Evolutionary conservation across 1,284 basidiomycete species (phyloP).

Genomic region (Rhodotorula mucilaginosa): DNA sequence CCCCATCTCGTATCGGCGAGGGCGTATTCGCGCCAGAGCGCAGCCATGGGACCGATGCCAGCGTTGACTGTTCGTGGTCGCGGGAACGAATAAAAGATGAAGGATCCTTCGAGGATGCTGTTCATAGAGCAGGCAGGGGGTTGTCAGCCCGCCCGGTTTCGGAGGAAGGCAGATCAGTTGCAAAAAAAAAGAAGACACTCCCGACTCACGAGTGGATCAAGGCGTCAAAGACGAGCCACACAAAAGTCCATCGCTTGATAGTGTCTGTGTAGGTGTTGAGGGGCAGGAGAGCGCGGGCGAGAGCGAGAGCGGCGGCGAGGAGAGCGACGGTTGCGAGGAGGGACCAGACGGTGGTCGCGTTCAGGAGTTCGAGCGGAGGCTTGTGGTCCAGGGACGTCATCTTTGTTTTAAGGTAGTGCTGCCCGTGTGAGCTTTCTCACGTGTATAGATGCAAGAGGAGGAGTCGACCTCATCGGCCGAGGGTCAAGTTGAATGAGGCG

Average conservation of each 20-base stretch:
- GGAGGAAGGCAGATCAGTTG: too few relatives aligned
- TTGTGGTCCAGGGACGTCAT: background rate
- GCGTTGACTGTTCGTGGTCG: slow-evolving; percentile 70
- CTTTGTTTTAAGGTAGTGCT: background rate
- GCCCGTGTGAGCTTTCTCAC: too few relatives aligned
- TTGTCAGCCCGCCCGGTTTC: background rate
- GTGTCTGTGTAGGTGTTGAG: background rate
- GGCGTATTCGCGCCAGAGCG: slow-evolving; percentile 72
- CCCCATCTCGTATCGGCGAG: slow-evolving; percentile 77
- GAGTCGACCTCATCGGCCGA: background rate
- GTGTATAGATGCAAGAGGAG: too few relatives aligned
- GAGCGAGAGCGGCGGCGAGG: slow-evolving; percentile 9
- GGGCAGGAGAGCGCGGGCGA: slow-evolving; percentile 6
- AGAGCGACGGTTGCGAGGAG: slow-evolving; percentile 22
- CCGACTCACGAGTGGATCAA: slow-evolving; percentile 58
- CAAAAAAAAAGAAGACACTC: too few relatives aligned
- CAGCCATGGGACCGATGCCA: slow-evolving; percentile 63
- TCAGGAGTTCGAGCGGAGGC: slow-evolving; percentile 23
- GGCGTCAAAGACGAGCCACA: slow-evolving; percentile 70
- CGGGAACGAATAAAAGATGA: slow-evolving; percentile 64
- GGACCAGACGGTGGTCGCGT: slow-evolving; percentile 24
- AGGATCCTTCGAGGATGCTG: slow-evolving; percentile 66
- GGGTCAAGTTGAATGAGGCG: background rate
- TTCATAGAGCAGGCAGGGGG: too few relatives aligned
- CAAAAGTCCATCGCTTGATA: slow-evolving; percentile 54